A percentile compares a stretch with the other conserved stretches of the same genome.
phyloP scores from a whole-genome alignment of 2,329 filamentous ascomycete genomes.

The Dactylella cylindrospora region DNA sequence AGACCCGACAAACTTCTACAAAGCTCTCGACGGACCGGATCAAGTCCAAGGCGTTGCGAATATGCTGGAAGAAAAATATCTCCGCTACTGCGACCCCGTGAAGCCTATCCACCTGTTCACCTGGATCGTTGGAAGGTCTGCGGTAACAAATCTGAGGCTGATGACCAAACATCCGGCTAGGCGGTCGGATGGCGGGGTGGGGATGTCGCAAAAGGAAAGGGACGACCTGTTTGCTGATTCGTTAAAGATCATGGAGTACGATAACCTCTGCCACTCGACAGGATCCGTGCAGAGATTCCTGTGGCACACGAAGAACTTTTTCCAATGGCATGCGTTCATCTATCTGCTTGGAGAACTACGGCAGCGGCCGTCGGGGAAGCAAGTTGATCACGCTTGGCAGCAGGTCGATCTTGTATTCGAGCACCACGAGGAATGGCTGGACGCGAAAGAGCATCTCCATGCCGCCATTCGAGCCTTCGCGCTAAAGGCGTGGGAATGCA shows the following conservation, averaged over 20 bases:
- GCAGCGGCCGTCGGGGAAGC: slow-evolving; percentile 47
- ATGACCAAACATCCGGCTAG: slow-evolving; percentile 49
- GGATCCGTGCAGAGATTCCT: slow-evolving; percentile 47
- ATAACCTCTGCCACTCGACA: slow-evolving; percentile 49
- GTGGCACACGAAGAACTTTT: slow-evolving; percentile 52
- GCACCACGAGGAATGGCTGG: slow-evolving; percentile 50
- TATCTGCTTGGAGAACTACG: slow-evolving; percentile 50
- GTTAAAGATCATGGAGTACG: slow-evolving; percentile 52
- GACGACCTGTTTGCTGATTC: slow-evolving; percentile 51
- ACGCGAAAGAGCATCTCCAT: slow-evolving; percentile 49
- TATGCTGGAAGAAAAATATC: slow-evolving; percentile 53
- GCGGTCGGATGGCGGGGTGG: slow-evolving; percentile 45
- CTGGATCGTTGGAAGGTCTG: slow-evolving; percentile 48
- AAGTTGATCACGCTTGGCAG: slow-evolving; percentile 49
- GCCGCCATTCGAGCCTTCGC: slow-evolving; percentile 50
- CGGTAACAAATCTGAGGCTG: slow-evolving; percentile 49
- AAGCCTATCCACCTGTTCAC: slow-evolving; percentile 53
- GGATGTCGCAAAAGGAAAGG: slow-evolving; percentile 48
- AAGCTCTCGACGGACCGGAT: slow-evolving; percentile 50
- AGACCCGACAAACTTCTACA: slow-evolving; percentile 32
- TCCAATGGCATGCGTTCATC: slow-evolving; percentile 51
- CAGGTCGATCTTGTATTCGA: slow-evolving; percentile 48
- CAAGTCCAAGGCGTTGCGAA: slow-evolving; percentile 53
- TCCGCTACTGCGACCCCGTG: slow-evolving; percentile 55
- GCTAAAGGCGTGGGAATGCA: slow-evolving; percentile 51